Evolutionary conservation across 768 basidiomycete genomes (phyloP).

Genomic region (Exsudoporus frostii): DNA sequence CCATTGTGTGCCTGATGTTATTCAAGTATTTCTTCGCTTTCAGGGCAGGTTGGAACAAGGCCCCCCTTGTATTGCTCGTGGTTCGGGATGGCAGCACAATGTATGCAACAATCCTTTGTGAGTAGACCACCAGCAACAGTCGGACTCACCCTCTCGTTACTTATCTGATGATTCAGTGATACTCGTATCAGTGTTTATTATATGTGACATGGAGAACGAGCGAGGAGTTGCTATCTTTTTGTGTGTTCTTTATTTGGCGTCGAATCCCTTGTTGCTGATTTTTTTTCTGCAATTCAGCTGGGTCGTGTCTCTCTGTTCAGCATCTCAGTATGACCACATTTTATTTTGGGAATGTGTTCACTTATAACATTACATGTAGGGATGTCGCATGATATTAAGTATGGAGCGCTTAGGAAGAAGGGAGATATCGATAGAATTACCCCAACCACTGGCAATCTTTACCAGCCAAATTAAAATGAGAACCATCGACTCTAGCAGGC

Average conservation of each 20-base stretch:
- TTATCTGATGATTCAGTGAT: slow-evolving; percentile 2
- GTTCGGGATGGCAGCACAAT: slow-evolving; percentile 14
- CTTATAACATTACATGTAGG: slow-evolving; percentile 10
- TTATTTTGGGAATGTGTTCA: neutral
- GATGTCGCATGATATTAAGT: slow-evolving; percentile 24
- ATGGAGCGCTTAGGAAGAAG: slow-evolving; percentile 19
- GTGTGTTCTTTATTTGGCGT: neutral
- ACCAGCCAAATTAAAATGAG: slow-evolving; percentile 12
- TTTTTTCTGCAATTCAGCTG: slow-evolving; percentile 9
- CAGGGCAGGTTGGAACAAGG: slow-evolving; percentile 18
- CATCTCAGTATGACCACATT: slow-evolving; percentile 7
- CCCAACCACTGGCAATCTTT: neutral
- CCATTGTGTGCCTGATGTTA: slow-evolving; percentile 14
- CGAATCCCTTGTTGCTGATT: slow-evolving; percentile 1
- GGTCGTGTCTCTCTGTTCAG: slow-evolving; percentile 8
- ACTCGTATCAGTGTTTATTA: neutral
- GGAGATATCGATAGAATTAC: neutral
- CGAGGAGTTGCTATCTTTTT: neutral
- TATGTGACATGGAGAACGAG: neutral
- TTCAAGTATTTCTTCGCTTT: slow-evolving; percentile 8
- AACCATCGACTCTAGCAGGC: neutral
- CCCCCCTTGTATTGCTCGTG: slow-evolving; percentile 19
- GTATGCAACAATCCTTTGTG: slow-evolving; percentile 6
- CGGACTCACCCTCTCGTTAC: too few species aligned
- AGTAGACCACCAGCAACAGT: neutral